phyloP scores from a whole-genome alignment of 1,284 basidiomycete species.

The Singerocomus inundabilis region DNA sequence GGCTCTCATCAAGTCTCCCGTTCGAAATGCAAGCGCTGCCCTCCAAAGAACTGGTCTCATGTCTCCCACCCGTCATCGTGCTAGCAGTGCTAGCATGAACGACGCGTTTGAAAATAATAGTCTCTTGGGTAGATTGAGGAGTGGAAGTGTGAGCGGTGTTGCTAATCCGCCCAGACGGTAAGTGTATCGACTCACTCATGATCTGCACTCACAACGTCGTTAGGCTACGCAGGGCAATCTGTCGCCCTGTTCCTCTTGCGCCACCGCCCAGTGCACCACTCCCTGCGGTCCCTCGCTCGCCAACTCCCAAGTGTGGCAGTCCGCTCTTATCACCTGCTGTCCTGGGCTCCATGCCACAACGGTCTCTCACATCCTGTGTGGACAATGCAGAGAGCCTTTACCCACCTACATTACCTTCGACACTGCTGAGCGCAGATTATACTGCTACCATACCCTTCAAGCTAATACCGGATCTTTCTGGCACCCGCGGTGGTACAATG shows the following conservation, averaged over 20 bases:
- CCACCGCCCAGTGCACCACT: slow-evolving; percentile 38
- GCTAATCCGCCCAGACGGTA: slow-evolving; percentile 34
- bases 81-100: slow-evolving; percentile 38
- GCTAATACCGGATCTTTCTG: slow-evolving; percentile 7
- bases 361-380: slow-evolving; percentile 19
- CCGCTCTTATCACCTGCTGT: slow-evolving; percentile 21
- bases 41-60: slow-evolving; percentile 42
- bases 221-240: slow-evolving; percentile 34
- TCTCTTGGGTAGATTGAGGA: slow-evolving; percentile 46
- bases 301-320: slow-evolving; percentile 13
- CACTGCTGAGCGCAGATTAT: slow-evolving; percentile 11
- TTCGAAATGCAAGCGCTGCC: slow-evolving; percentile 45
- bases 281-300: slow-evolving; percentile 31
- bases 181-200: slow-evolving; percentile 13
- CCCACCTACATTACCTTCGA: slow-evolving; percentile 3
- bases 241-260: slow-evolving; percentile 27
- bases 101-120: slow-evolving; percentile 35
- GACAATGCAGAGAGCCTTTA: slow-evolving; percentile 14
- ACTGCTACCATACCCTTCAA: slow-evolving; percentile 12
- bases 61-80: slow-evolving; percentile 39
- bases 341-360: slow-evolving; percentile 18
- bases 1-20: slow-evolving; percentile 50
- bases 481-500: slow-evolving; percentile 5
- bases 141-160: slow-evolving; percentile 43
- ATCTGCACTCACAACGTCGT: slow-evolving; percentile 6